These are phyloP conservation scores for Knoxdaviesia proteae DNA, from an alignment of 2,329 filamentous ascomycete genomes.

Conservation along the genomic window DNA sequence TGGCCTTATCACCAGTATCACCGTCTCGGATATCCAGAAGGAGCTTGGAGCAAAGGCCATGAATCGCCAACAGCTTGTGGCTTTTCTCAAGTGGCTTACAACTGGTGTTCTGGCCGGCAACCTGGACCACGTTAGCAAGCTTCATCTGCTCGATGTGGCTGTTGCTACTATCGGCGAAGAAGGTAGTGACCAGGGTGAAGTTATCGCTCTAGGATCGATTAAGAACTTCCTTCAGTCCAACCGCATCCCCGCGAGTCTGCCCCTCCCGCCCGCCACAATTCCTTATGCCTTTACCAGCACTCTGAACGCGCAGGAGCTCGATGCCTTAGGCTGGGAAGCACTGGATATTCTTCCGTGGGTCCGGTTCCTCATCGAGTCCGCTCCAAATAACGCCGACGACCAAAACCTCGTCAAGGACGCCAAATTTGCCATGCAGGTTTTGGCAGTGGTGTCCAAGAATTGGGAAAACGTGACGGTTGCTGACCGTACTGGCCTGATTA, in stretches of 20 bases:
- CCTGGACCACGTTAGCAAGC: conserved; percentile 46
- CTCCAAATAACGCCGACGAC: conserved; percentile 34
- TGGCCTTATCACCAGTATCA: conserved; percentile 72
- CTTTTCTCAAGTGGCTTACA: conserved; percentile 71
- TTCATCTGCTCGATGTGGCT: conserved; percentile 56
- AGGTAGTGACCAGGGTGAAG: conserved; percentile 38
- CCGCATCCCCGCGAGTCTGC: conserved; percentile 62
- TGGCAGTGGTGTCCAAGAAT: conserved; percentile 66
- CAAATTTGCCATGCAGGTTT: conserved; percentile 54
- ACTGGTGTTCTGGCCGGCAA: conserved; percentile 51
- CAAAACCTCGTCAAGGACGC: conserved; percentile 52
- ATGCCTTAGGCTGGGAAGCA: conserved; percentile 69
- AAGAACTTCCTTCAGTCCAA: conserved; percentile 54
- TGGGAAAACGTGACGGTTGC: conserved; percentile 39
- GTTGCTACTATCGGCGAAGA: conserved; percentile 47
- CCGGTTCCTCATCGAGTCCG: conserved; percentile 52
- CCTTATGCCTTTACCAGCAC: conserved; percentile 64
- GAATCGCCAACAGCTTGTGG: conserved; percentile 52
- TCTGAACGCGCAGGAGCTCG: conserved; percentile 45
- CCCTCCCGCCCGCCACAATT: conserved; percentile 62
- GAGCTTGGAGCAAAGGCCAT: conserved; percentile 71
- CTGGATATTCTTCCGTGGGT: conserved; percentile 76
- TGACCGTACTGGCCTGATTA: conserved; percentile 2
- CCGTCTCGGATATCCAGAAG: conserved; percentile 62
- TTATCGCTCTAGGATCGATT: conserved; percentile 61